Conservation (phyloP, 805 yeast genomes). For the Nakazawaea wickerhamii region DNA sequence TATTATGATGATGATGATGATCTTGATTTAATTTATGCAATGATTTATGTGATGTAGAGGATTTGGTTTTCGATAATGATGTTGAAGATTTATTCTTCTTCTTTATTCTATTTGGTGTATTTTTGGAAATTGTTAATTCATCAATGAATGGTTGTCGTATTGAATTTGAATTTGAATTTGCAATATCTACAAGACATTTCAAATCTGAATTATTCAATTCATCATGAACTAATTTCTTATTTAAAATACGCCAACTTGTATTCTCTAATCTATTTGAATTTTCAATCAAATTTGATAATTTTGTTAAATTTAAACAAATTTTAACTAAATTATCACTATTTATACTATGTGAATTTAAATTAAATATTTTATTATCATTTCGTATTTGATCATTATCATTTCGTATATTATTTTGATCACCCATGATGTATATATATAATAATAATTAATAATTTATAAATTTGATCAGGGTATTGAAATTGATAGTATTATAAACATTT, state of each 20-base stretch:
- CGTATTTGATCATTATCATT: too few species aligned
- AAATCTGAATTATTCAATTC: too few species aligned
- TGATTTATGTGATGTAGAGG: conserved; percentile 1
- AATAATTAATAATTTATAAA: too few species aligned
- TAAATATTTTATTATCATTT: too few species aligned
- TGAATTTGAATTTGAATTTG: conserved; percentile 15
- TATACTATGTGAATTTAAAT: too few species aligned
- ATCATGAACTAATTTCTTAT: conserved; percentile 19
- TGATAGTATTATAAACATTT: too few species aligned
- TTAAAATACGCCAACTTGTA: conserved; percentile 31
- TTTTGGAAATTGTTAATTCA: neutral
- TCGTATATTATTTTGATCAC: too few species aligned
- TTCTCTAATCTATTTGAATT: conserved; percentile 31
- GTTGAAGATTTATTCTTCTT: neutral
- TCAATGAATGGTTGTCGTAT: conserved; percentile 11
- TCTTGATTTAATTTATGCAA: neutral
- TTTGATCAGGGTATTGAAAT: too few species aligned
- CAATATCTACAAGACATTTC: too few species aligned
- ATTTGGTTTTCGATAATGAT: neutral
- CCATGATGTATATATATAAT: too few species aligned
- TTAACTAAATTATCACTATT: too few species aligned
- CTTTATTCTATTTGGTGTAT: neutral
- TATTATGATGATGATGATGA: neutral
- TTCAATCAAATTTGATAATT: conserved; percentile 25
- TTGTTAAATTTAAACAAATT: conserved; percentile 35